Base-by-base conservation (phyloP, 75 land plant genomes). In the Azolla pinnata region DNA sequence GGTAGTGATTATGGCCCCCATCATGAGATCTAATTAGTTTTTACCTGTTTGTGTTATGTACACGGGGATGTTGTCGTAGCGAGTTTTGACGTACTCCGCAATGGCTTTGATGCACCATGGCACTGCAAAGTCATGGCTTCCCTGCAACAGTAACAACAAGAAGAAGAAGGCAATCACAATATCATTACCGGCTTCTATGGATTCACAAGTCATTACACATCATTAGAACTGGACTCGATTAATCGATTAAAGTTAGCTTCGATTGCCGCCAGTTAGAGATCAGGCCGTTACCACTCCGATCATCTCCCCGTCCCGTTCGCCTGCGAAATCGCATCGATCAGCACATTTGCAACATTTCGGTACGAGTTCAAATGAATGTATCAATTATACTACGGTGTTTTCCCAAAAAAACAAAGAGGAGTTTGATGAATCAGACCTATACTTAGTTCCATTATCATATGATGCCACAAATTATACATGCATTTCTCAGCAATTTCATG, bases 1-100 rank as follows among this genome's bases (percentile, higher is more conserved):
- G n/a, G n/a, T n/a, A n/a, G n/a, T n/a, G n/a, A n/a, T n/a, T n/a
- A n/a, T n/a, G n/a, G n/a, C n/a, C n/a, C n/a, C n/a, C n/a, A n/a
- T n/a, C n/a, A n/a, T n/a, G n/a, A n/a, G n/a, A n/a, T n/a, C n/a
- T n/a, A n/a, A n/a, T n/a, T n/a, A n/a, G n/a, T n/a, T n/a, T n/a
- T 48, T 61, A 73, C 96, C 96, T 64, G 81, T 84, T 67, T 87
- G 90, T 10, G 85, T 81, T 16, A 87, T 71, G 44, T 65, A 69
- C 40, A 85, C 72, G 2, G 75, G 65, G 5, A 62, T 65, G 33
- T 79, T 81, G 54, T 75, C 68, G 75, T 82, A 88, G 32, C 76
- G 70, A 19, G 66, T 53, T 33, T 57, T 72, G 17, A 82, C 10
- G 59, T 86, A 84, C 2, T 45, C 58, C 19, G 85, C 63, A 5